Base-by-base conservation (phyloP, 140 eudicot species). In the Stevia rebaudiana region DNA sequence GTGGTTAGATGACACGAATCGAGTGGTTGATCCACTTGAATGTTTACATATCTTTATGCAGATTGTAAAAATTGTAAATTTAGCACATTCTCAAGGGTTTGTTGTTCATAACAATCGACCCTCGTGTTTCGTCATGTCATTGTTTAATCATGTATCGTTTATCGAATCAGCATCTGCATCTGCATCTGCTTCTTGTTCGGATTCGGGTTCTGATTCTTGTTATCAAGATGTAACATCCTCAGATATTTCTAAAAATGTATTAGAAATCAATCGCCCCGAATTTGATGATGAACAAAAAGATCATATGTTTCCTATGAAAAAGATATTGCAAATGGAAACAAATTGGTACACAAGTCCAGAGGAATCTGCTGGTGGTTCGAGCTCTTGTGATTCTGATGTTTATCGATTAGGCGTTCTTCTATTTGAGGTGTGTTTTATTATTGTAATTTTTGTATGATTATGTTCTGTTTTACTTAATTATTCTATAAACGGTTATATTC, bases 331-430 rank as follows among this genome's bases (percentile, higher is more conserved):
- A 5, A 84, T 91, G 95, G 98, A 91, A 58, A 69, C 88, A 8
- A 79, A 63, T 47, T 91, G 98, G 98, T 91, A 91, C 31, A 82
- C 79, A 6, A 78, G 91, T 47, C 94, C 98, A 4, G 98, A 91
- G 65, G 96, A 91, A 73, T 74, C 78, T 58, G 74, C 84, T 47
- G 90, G 95, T 42, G 82, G 78, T 67, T 60, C 81, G 19, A 60
- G 74, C 73, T 76, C 86, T 69, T 80, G 89, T 65, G 83, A 91
- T 59, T 91, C 98, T 3, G 98, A 84, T 75, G 75, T 87, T 74
- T 91, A 91, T 68, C 83, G 85, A 18, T 82, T 91, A 46, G 98
- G 96, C 6, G 88, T 87, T 64, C 89, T 91, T 69, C 98, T 91
- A 33, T 91, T 91, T 69, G 98, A 91, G 96, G 98, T 84, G 16